phyloP scores from a whole-genome alignment of 805 yeast genomes.

The Kodamaea neixiangensis region DNA sequence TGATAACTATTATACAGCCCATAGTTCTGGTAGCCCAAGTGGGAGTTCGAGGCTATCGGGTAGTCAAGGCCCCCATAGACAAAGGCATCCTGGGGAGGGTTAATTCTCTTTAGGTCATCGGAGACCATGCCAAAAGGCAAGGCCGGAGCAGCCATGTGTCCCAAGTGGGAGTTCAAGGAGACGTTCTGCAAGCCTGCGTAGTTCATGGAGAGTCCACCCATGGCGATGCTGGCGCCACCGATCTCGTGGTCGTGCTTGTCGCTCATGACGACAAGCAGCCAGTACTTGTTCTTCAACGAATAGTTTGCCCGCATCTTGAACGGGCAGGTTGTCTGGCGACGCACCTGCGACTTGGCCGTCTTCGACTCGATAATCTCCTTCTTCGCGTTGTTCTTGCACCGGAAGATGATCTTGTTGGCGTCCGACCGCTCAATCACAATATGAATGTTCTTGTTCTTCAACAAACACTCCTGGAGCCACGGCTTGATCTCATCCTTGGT shows the following conservation, averaged over 20 bases:
- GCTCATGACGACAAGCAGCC: constrained; percentile 64
- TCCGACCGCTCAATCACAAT: constrained; percentile 67
- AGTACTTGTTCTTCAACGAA: constrained; percentile 49
- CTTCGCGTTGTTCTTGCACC: constrained; percentile 47
- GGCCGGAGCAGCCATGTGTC: neutral
- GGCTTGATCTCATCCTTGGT: constrained; percentile 58
- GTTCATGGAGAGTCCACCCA: neutral
- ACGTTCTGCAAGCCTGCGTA: constrained; percentile 1
- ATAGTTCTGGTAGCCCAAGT: constrained; percentile 1
- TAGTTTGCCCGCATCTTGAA: constrained; percentile 66
- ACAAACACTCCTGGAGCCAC: constrained; percentile 52
- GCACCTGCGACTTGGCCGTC: constrained; percentile 20
- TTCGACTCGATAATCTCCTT: constrained; percentile 15
- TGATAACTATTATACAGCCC: neutral
- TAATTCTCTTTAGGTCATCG: constrained; percentile 2
- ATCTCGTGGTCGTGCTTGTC: constrained; percentile 56
- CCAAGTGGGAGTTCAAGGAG: constrained; percentile 1
- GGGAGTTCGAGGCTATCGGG: constrained; percentile 4
- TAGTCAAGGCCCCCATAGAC: constrained; percentile 8
- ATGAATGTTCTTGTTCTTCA: constrained; percentile 50
- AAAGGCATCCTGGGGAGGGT: constrained; percentile 7
- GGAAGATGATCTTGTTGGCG: constrained; percentile 59
- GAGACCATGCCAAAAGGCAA: constrained; percentile 5
- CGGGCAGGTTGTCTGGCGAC: constrained; percentile 50
- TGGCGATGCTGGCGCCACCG: neutral